These are phyloP conservation scores for Lactifluus echinatus DNA, from an alignment of 768 basidiomycete species.

Conservation along the genomic window DNA sequence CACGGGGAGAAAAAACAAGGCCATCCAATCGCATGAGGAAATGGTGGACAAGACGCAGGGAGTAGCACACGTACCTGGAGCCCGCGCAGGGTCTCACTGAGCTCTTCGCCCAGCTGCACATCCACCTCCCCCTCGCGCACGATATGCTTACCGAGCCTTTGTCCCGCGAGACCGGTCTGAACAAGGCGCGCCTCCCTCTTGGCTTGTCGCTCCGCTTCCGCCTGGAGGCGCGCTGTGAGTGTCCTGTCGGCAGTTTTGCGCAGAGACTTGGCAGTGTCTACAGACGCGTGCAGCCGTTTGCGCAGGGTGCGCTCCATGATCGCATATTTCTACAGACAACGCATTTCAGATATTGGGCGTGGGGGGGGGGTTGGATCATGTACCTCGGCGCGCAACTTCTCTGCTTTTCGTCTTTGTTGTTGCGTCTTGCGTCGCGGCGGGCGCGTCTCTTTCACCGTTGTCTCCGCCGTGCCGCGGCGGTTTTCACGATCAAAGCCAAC, in stretches of 20 bases:
- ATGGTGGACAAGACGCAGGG: not conserved
- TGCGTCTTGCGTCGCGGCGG: constrained; percentile 46
- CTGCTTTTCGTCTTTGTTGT: constrained; percentile 62
- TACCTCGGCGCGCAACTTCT: constrained; percentile 57
- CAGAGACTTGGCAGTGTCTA: constrained; percentile 47
- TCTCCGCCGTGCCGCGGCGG: no score
- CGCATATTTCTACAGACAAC: constrained; percentile 49
- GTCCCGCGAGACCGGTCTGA: constrained; percentile 57
- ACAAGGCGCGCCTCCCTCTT: constrained; percentile 43
- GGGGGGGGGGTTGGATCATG: constrained; percentile 9
- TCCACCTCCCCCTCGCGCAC: constrained; percentile 62
- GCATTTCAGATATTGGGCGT: not conserved
- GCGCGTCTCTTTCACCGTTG: constrained; percentile 32
- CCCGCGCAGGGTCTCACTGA: constrained; percentile 73
- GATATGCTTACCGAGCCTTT: constrained; percentile 70
- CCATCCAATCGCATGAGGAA: not conserved
- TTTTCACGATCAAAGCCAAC: constrained; percentile 21
- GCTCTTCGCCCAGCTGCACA: constrained; percentile 86
- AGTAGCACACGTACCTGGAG: constrained; percentile 56
- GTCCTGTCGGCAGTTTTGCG: constrained; percentile 36
- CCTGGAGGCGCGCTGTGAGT: constrained; percentile 32
- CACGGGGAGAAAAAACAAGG: not conserved
- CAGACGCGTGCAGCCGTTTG: constrained; percentile 52
- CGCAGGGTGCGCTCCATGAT: constrained; percentile 49
- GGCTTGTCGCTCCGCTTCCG: constrained; percentile 33